Conservation (phyloP, 306 rosid species). For the Quercus variabilis region DNA sequence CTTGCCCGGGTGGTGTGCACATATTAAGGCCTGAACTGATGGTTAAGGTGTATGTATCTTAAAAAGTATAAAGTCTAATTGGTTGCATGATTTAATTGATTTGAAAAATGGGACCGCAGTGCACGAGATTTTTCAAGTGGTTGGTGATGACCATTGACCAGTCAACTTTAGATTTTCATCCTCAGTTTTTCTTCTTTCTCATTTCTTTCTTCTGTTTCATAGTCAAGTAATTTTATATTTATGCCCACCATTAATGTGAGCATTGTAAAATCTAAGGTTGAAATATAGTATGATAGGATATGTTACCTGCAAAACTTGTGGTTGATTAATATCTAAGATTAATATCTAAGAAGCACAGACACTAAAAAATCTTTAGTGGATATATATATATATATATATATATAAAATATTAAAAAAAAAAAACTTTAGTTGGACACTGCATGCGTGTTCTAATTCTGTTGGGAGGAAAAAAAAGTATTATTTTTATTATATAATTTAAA, state of each 20-base stretch:
- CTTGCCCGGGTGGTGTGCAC: conserved; percentile 12
- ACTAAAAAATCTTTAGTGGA: too few species aligned
- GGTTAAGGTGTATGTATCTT: background rate
- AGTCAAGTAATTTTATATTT: background rate
- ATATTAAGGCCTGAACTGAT: background rate
- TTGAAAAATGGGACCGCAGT: background rate
- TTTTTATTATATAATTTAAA: too few species aligned
- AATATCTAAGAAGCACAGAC: background rate
- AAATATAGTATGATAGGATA: too few species aligned
- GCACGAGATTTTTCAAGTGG: background rate
- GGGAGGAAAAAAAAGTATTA: too few species aligned
- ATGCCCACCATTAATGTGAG: background rate
- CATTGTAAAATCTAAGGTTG: background rate
- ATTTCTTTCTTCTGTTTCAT: background rate
- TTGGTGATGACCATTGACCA: background rate
- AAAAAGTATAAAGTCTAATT: background rate
- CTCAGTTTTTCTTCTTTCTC: background rate
- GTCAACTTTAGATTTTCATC: background rate
- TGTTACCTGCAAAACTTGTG: background rate
- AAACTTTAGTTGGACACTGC: too few species aligned
- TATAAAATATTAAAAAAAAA: too few species aligned
- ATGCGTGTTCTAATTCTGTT: too few species aligned
- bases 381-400: too few species aligned
- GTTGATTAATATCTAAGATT: background rate
- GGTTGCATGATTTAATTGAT: background rate